Evolutionary conservation across 2,329 filamentous ascomycete species (phyloP), one percentile per base, ranked within the genome.

Genomic region (Ophiostoma novo-ulmi): DNA sequence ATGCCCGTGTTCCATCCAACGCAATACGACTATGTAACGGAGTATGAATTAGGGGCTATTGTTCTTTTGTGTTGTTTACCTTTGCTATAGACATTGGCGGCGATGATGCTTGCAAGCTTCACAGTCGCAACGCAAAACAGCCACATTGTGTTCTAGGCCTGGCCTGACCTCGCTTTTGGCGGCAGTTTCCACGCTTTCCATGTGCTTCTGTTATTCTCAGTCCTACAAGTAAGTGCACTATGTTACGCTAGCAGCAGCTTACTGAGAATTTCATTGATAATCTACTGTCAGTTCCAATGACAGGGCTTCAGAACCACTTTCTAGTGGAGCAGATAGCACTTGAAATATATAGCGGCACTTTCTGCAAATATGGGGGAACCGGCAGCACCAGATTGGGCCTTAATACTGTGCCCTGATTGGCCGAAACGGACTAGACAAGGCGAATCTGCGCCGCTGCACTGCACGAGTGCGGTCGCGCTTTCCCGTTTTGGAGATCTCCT

Each of bases 291-390:
- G 44, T 48, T 48, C 44, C 44, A 48, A 26, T 58, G 52, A 58
- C n/a, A 58, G 52, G n/a, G 52, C 52, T 8, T 17, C 10, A 58
- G 22, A 5, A 14, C 52, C 52, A 58, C 52, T 31, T 26, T 58
- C 52, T 58, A 58, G 52, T 58, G 52, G 52, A 58, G 22, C 52
- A 22, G 20, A 55, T 14, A 22, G 11, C 14, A 41, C 17, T 36
- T 39, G 1, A 5, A 48, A 17, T 7, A 48, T 48, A 48, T 64
- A 64, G 61, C 61, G 61, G 64, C 64, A 39, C 64, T 22, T 41
- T 41, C 64, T 66, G n/a, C 36, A 22, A 8, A n/a, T 41, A 39
- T 66, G 64, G 64, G 64, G 64, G 64, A 66, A 26, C 36, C n/a
- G 38, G 5, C 38, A 22, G 64, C 64, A 22, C 13, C 6, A 10